A percentile compares a stretch with the other conserved stretches of the same genome.
Conservation (phyloP, 1,139 yeast species). For the Arxiozyma slooffiae region DNA sequence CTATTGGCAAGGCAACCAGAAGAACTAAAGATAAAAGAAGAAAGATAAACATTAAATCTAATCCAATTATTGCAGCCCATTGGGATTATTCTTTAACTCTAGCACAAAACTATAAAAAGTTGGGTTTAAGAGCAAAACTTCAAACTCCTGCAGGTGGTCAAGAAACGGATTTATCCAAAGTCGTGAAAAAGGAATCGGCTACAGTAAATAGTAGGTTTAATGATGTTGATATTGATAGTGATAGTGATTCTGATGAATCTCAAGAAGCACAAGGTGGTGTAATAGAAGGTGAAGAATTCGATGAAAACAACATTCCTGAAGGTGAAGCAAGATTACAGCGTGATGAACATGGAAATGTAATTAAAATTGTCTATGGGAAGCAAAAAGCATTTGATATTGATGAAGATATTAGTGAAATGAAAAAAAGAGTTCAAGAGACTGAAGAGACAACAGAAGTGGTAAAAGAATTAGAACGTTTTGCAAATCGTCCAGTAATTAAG, state of each 20-base stretch:
- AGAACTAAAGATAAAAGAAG: constrained; percentile 60
- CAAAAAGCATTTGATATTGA: constrained; percentile 28
- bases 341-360: constrained; percentile 62
- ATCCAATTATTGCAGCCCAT: constrained; percentile 75
- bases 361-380: constrained; percentile 64
- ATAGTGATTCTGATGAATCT: constrained; percentile 26
- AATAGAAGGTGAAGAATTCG: constrained; percentile 31
- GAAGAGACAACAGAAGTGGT: constrained; percentile 44
- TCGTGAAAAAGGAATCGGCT: constrained; percentile 18
- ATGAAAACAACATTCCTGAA: constrained; percentile 43
- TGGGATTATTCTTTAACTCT: constrained; percentile 84
- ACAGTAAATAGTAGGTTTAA: constrained; percentile 23
- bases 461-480: constrained; percentile 57
- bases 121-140: constrained; percentile 64
- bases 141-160: constrained; percentile 61
- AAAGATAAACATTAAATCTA: constrained; percentile 51
- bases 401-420: constrained; percentile 25
- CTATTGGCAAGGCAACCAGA: constrained; percentile 59
- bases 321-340: constrained; percentile 78
- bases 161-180: constrained; percentile 39
- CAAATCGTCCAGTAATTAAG: constrained; percentile 42
- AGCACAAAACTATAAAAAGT: constrained; percentile 67
- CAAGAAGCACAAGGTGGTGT: constrained; percentile 32
- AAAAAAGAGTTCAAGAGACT: constrained; percentile 26
- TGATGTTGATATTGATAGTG: constrained; percentile 27